These are phyloP conservation scores for Auricularia sp. DNA, from an alignment of 768 basidiomycete genomes.

Conservation along the genomic window DNA sequence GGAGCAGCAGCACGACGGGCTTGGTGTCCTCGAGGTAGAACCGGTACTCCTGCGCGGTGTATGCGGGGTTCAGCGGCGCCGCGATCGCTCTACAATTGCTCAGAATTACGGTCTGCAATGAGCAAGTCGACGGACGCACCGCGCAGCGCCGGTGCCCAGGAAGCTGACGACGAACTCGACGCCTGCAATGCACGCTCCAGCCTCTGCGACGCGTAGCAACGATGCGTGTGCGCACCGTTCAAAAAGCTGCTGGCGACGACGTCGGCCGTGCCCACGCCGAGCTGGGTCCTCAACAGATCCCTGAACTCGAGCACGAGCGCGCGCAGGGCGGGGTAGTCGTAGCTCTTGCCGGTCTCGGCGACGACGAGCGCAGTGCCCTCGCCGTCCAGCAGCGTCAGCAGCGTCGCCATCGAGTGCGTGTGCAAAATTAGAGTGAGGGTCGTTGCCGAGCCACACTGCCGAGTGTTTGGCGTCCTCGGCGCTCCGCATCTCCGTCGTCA, in stretches of 20 bases:
- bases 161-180: constrained; percentile 16
- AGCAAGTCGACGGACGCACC: constrained; percentile 5
- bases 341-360: background rate
- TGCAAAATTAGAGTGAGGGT: background rate
- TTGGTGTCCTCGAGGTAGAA: constrained; percentile 17
- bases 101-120: background rate
- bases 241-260: constrained; percentile 13
- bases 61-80: constrained; percentile 15
- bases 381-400: background rate
- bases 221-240: constrained; percentile 3
- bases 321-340: constrained; percentile 9
- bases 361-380: background rate
- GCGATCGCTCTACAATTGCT: constrained; percentile 11
- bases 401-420: background rate
- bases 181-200: background rate
- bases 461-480: too few species aligned
- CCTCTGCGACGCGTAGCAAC: background rate
- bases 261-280: constrained; percentile 13
- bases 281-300: constrained; percentile 6
- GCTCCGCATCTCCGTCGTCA: too few species aligned
- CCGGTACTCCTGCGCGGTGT: constrained; percentile 13
- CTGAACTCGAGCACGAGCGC: constrained; percentile 8
- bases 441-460: too few species aligned
- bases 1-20: constrained; percentile 14
- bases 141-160: constrained; percentile 13